Conservation (phyloP, 1,284 basidiomycete genomes). For the Sporisorium graminicola region DNA sequence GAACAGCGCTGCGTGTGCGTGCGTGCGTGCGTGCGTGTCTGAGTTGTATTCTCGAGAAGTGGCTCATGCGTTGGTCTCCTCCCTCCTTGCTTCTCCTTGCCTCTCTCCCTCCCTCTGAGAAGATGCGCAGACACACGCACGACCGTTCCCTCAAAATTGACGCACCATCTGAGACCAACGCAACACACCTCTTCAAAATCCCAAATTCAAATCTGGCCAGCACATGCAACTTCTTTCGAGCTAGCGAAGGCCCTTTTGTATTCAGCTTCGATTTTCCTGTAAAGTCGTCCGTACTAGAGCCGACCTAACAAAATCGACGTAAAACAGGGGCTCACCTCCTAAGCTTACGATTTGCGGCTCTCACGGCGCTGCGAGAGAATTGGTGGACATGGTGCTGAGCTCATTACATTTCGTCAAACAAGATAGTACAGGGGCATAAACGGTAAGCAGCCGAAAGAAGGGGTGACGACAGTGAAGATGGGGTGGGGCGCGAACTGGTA, state of each 20-base stretch:
- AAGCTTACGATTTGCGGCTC: neutral
- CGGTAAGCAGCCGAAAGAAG: neutral
- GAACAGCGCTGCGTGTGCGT: neutral
- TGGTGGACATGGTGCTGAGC: neutral
- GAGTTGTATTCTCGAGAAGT: conserved; percentile 1
- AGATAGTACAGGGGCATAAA: conserved; percentile 2
- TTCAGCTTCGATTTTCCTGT: neutral
- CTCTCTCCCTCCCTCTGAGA: neutral
- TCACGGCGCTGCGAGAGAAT: neutral
- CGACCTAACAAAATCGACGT: neutral
- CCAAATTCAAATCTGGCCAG: conserved; percentile 1
- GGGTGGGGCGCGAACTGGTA: neutral
- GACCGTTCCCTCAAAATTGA: neutral
- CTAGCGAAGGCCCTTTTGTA: conserved; percentile 1
- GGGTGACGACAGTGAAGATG: neutral
- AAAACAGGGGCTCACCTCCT: neutral
- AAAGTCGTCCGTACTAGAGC: no score
- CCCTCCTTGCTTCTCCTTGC: neutral
- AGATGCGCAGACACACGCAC: conserved; percentile 11
- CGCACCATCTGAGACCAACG: no score
- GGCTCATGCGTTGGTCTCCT: conserved; percentile 27
- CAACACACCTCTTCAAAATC: neutral
- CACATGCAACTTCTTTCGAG: neutral
- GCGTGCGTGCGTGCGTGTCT: neutral
- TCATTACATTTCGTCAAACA: conserved; percentile 7